phyloP scores from a whole-genome alignment of 805 yeast genomes.

The Candida tammaniensis region DNA sequence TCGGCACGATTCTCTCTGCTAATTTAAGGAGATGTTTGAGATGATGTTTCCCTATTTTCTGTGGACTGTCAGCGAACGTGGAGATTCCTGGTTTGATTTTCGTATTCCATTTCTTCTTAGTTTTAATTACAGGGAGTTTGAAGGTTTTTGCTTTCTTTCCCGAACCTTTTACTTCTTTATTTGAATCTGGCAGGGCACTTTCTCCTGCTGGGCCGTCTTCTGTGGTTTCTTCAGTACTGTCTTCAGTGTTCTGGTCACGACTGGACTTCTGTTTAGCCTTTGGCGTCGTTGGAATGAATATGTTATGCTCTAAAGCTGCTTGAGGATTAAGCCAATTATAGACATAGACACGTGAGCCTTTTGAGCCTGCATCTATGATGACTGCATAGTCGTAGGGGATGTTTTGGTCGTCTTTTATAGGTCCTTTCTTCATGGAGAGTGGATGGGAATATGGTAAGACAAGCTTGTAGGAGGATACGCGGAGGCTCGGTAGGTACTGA shows the following conservation, averaged over 20 bases:
- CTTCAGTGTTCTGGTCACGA: neutral
- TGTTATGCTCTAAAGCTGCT: slow-evolving; percentile 21
- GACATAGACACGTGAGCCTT: slow-evolving; percentile 59
- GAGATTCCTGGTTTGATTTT: slow-evolving; percentile 60
- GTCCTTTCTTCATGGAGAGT: slow-evolving; percentile 24
- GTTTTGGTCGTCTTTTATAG: slow-evolving; percentile 37
- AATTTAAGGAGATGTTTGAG: slow-evolving; percentile 46
- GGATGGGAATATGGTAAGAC: no score
- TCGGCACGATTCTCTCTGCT: slow-evolving; percentile 53
- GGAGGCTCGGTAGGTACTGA: no score
- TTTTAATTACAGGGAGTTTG: slow-evolving; percentile 27
- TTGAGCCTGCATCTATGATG: slow-evolving; percentile 64
- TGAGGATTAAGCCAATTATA: slow-evolving; percentile 53
- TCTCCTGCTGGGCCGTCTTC: neutral
- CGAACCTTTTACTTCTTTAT: slow-evolving; percentile 11
- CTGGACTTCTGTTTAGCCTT: neutral
- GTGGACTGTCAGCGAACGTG: slow-evolving; percentile 45
- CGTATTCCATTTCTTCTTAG: slow-evolving; percentile 45
- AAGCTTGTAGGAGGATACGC: no score
- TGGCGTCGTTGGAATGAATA: slow-evolving; percentile 12
- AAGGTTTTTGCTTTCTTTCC: slow-evolving; percentile 8
- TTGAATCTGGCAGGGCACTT: slow-evolving; percentile 2
- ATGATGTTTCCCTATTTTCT: slow-evolving; percentile 51
- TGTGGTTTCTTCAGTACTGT: slow-evolving; percentile 1
- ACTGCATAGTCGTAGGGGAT: slow-evolving; percentile 59